phyloP scores from a whole-genome alignment of 176 grass and related monocot species.

The Rhynchospora tenuis region DNA sequence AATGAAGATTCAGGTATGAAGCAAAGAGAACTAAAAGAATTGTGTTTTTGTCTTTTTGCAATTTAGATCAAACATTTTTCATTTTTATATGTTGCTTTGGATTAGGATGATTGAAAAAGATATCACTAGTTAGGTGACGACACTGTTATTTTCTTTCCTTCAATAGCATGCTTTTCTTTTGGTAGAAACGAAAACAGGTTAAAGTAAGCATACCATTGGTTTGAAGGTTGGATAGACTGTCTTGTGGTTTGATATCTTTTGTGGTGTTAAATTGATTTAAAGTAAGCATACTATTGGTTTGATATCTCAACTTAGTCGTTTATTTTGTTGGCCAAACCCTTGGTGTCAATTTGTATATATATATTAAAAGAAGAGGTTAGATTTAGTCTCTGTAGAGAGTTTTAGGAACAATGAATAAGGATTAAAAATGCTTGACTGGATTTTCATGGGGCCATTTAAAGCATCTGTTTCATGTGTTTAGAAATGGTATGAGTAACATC shows the following conservation, averaged over 20 bases:
- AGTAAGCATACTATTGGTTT: too few relatives aligned
- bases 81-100: not conserved
- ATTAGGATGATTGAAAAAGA: not conserved
- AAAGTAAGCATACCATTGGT: not conserved
- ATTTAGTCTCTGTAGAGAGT: not conserved
- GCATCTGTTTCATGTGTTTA: too few relatives aligned
- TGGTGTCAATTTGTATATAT: not conserved
- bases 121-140: not conserved
- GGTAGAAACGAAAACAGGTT: not conserved
- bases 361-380: not conserved
- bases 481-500: too few relatives aligned
- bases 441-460: too few relatives aligned
- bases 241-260: too few relatives aligned
- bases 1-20: constrained; percentile 60
- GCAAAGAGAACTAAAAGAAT: not conserved
- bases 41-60: not conserved
- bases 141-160: not conserved
- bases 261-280: too few relatives aligned
- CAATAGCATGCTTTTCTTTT: not conserved
- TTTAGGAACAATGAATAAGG: too few relatives aligned
- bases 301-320: too few relatives aligned
- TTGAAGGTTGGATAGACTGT: not conserved
- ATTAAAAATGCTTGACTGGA: too few relatives aligned
- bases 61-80: not conserved
- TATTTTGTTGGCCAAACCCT: not conserved